phyloP scores from a whole-genome alignment of 306 rosid species.

The Quercus cerris region DNA sequence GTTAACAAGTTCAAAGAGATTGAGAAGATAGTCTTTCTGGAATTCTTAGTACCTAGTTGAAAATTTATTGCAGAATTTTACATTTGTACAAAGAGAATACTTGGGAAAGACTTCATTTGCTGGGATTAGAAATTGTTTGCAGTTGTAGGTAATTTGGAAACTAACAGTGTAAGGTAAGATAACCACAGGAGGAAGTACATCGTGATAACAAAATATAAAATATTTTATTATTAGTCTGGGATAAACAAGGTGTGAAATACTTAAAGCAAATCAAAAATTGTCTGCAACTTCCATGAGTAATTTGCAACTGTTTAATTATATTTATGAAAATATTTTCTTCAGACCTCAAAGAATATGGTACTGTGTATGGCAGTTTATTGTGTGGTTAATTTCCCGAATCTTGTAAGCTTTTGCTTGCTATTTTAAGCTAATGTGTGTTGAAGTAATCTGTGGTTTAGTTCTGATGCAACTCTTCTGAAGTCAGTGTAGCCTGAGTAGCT shows the following conservation, averaged over 20 bases:
- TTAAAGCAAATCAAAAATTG: not conserved
- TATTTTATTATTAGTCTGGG: not conserved
- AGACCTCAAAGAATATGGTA: too few species aligned
- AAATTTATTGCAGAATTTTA: not conserved
- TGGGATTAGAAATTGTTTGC: not conserved
- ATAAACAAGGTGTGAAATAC: too few species aligned
- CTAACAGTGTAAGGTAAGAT: not conserved
- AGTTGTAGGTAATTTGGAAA: not conserved
- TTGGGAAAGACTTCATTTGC: not conserved
- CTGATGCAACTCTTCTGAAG: constrained; percentile 1
- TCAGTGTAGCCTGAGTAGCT: constrained; percentile 6
- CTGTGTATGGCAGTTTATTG: too few species aligned
- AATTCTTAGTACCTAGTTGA: not conserved
- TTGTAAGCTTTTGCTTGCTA: too few species aligned
- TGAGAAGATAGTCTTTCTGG: not conserved
- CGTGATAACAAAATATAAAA: not conserved
- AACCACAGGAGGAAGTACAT: not conserved
- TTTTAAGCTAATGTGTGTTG: too few species aligned
- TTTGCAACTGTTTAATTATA: too few species aligned
- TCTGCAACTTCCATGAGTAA: not conserved
- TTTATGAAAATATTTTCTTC: too few species aligned
- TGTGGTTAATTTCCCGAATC: too few species aligned
- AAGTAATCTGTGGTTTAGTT: not conserved
- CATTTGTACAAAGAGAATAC: not conserved
- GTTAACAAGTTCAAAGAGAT: not conserved